Percentiles rank a stretch among this genome's conserved stretches.
phyloP scores from a whole-genome alignment of 352 stramenopile species.

The Phytophthora fragariae region DNA sequence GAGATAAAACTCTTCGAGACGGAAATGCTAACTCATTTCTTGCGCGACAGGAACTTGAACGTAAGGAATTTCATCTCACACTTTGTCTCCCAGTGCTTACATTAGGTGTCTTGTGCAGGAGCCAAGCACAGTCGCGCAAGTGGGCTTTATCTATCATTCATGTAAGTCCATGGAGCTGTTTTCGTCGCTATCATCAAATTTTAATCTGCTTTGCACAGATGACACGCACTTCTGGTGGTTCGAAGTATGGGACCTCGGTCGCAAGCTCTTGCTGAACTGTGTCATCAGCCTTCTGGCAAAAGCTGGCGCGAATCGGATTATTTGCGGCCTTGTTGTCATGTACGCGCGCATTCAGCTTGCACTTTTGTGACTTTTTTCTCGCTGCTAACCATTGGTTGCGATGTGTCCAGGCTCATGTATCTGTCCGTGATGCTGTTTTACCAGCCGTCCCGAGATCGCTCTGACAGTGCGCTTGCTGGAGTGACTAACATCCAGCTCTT shows the following conservation, averaged over 20 bases:
- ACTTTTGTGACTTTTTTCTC: not conserved
- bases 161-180: conserved; percentile 46
- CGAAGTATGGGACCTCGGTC: conserved; percentile 76
- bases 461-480: conserved; percentile 68
- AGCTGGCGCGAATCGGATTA: conserved; percentile 71
- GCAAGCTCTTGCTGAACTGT: conserved; percentile 80
- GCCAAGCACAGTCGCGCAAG: conserved; percentile 75
- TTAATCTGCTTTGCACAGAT: conserved; percentile 39
- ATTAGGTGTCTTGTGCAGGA: conserved; percentile 39
- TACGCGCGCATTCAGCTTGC: conserved; percentile 33
- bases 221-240: conserved; percentile 77
- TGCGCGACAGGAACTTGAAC: conserved; percentile 63
- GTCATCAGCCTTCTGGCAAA: conserved; percentile 70
- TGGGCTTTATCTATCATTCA: conserved; percentile 84
- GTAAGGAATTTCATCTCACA: conserved; percentile 19
- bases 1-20: conserved; percentile 55
- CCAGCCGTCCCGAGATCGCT: conserved; percentile 68
- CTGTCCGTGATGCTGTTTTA: conserved; percentile 79
- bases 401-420: conserved; percentile 66
- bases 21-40: conserved; percentile 61
- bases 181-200: not conserved
- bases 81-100: not conserved
- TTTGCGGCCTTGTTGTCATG: conserved; percentile 74
- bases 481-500: conserved; percentile 82
- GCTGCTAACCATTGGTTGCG: not conserved